Evolutionary conservation across 192 early-diverging fungal genomes (phyloP).

Genomic region (Backusella macrospora): DNA sequence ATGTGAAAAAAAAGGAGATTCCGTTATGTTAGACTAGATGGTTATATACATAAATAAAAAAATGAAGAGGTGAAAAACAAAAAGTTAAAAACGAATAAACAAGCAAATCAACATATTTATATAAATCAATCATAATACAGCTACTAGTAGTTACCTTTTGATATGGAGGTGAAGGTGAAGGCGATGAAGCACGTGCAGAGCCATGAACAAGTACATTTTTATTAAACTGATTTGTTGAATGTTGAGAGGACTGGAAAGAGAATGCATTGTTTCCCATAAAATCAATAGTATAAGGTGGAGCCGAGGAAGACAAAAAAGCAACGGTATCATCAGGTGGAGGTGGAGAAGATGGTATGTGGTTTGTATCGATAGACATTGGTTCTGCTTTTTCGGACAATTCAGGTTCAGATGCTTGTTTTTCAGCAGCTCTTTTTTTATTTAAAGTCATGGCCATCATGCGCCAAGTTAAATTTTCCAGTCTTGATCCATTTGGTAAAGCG

Average conservation of each 20-base stretch:
- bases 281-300: constrained; percentile 32
- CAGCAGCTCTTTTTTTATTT: constrained; percentile 23
- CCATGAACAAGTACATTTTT: constrained; percentile 26
- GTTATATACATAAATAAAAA: not conserved
- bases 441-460: constrained; percentile 73
- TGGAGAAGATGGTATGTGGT: not conserved
- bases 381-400: not conserved
- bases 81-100: not conserved
- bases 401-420: not conserved
- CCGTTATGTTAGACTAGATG: not conserved
- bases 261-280: constrained; percentile 21
- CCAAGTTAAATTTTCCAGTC: constrained; percentile 84
- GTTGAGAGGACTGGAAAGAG: not conserved
- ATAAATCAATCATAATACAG: too few species aligned
- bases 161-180: not conserved
- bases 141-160: not conserved
- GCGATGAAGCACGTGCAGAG: constrained; percentile 18
- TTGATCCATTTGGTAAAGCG: constrained; percentile 68
- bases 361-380: not conserved
- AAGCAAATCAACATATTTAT: not conserved
- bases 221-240: not conserved
- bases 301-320: constrained; percentile 30
- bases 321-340: constrained; percentile 33
- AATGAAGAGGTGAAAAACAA: not conserved
- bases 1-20: not conserved